phyloP scores from a whole-genome alignment of 306 rosid genomes.

The Dalbergia cochinchinensis region DNA sequence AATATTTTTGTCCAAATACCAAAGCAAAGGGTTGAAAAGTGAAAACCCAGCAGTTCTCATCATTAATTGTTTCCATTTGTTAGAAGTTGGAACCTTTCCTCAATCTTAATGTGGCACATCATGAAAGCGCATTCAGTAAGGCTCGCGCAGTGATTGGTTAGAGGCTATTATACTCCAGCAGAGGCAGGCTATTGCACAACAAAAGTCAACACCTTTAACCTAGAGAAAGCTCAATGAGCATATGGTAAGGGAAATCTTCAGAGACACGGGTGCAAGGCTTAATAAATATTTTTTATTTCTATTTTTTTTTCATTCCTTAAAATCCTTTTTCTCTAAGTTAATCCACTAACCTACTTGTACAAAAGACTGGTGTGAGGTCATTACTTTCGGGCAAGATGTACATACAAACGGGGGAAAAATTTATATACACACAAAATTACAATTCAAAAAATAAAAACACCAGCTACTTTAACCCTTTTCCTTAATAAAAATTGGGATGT shows the following conservation, averaged over 20 bases:
- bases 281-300: slow-evolving; percentile 39
- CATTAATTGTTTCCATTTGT: background rate
- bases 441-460: slow-evolving; percentile 37
- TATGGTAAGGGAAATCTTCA: background rate
- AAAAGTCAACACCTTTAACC: background rate
- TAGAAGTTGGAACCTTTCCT: background rate
- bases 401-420: slow-evolving; percentile 50
- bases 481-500: slow-evolving; percentile 39
- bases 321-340: slow-evolving; percentile 39
- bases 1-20: background rate
- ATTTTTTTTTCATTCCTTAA: background rate
- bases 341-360: slow-evolving; percentile 55
- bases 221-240: background rate
- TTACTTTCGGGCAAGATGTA: slow-evolving; percentile 63
- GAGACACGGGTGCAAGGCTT: background rate
- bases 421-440: slow-evolving; percentile 63
- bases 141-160: background rate
- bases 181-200: background rate
- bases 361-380: slow-evolving; percentile 59
- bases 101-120: background rate
- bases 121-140: background rate
- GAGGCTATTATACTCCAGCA: background rate
- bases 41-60: background rate
- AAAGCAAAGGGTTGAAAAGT: background rate
- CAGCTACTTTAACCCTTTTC: slow-evolving; percentile 33